Base-by-base conservation (phyloP, 768 basidiomycete species). In the Dioszegia crocea region DNA sequence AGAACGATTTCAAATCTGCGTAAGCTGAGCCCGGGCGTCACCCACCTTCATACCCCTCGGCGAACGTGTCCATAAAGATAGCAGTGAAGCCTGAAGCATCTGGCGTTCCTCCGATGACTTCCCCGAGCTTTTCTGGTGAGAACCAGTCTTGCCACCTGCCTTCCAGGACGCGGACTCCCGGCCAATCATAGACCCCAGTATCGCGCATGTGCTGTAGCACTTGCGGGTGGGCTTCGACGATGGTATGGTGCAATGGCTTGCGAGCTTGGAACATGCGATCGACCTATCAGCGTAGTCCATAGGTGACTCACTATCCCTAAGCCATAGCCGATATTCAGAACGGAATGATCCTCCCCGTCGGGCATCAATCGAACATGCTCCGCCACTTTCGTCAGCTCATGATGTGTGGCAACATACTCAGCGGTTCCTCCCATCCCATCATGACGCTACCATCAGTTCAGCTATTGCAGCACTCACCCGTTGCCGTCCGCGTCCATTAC, bases 351-450 rank as follows among this genome's bases (percentile, higher is more conserved):
- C n/a, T n/a, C n/a, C n/a, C n/a, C 80, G 14, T 70, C 68, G 61
- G 84, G 86, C 62, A 97, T 80, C 52, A 78, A 76, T 54, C 81
- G 74, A 19, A 90, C 91, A 4, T 92, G 94, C 67, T 84, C 82
- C 59, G 80, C 75, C 96, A 98, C 84, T 85, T 47, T 72, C 61
- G 67, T 72, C 60, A 66, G 44, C 38, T 16, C 10, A 23, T 26
- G 21, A 8, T n/a, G n/a, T 38, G 26, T 17, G 19, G 17, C 26
- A 36, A 77, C 80, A 74, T 66, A 86, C 84, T 98, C 68, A 98
- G 89, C 8, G 78, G 82, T 44, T 79, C 78, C 76, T 99, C 96
- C 96, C 96, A 99, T 1, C 92, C 91, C 96, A 99, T 99, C 96
- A 99, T 99, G 4, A 99, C 94, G 12, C 75, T 76, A 49, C 12